phyloP scores from a whole-genome alignment of 116 monocot species.

The Dioscorea cayenensis region DNA sequence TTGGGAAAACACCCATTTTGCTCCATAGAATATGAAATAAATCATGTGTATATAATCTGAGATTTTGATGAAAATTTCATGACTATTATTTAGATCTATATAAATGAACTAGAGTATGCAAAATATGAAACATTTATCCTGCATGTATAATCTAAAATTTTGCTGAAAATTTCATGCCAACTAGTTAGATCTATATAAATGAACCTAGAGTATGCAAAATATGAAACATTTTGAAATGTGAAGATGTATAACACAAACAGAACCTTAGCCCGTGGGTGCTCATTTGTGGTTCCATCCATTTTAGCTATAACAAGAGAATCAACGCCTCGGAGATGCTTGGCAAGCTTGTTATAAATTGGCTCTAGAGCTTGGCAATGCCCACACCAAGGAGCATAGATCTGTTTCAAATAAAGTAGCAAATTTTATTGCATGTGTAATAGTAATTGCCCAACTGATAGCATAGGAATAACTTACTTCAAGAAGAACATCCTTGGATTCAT shows the following conservation, averaged over 20 bases:
- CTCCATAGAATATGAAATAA: no score
- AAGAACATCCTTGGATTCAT: constrained; percentile 96
- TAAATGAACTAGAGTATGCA: no score
- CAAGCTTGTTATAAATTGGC: constrained; percentile 90
- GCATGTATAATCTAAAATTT: no score
- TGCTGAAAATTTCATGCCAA: no score
- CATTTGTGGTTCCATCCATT: constrained; percentile 95
- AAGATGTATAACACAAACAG: neutral
- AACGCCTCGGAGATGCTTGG: constrained; percentile 63
- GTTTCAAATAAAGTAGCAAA: constrained; percentile 1
- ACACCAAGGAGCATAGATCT: constrained; percentile 98
- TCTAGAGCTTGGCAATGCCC: constrained; percentile 92
- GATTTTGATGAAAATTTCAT: no score
- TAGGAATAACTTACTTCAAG: constrained; percentile 51
- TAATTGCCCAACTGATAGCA: neutral
- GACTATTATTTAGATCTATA: no score
- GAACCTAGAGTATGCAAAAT: no score
- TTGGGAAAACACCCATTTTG: no score
- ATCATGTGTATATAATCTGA: no score
- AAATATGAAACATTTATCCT: no score
- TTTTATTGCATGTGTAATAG: neutral
- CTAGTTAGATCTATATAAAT: no score
- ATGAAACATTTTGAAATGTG: no score
- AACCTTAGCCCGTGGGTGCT: constrained; percentile 95
- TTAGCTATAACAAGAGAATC: constrained; percentile 86